These are phyloP conservation scores for Phlegmacium glaucopus DNA, from an alignment of 768 basidiomycete genomes.

Conservation along the genomic window DNA sequence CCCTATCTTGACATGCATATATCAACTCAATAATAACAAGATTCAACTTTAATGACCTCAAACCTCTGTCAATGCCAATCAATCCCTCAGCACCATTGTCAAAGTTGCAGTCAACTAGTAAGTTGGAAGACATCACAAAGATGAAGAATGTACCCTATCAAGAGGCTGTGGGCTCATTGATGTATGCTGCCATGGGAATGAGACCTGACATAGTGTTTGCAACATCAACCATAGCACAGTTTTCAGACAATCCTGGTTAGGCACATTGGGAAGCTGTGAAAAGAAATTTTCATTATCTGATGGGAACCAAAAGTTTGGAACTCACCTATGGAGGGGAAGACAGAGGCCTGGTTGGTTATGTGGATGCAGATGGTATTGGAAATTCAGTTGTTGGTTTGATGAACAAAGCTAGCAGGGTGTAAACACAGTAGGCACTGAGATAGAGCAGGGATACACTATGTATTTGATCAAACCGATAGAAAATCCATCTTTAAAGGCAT, in stretches of 20 bases:
- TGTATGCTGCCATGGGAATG: not conserved
- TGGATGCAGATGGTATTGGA: slow-evolving; percentile 26
- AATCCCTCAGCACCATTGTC: not conserved
- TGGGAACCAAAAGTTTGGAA: slow-evolving; percentile 7
- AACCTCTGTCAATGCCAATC: not conserved
- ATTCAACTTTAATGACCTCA: slow-evolving; percentile 8
- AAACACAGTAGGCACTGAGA: too few species aligned
- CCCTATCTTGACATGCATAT: slow-evolving; percentile 27
- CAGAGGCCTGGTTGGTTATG: slow-evolving; percentile 21
- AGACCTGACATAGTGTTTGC: not conserved
- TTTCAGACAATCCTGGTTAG: not conserved
- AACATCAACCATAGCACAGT: not conserved
- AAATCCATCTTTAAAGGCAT: too few species aligned
- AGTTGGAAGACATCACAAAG: slow-evolving; percentile 4
- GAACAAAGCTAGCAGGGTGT: too few species aligned
- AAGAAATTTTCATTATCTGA: not conserved
- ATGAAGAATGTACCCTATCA: slow-evolving; percentile 22
- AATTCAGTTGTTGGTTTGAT: too few species aligned
- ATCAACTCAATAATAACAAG: slow-evolving; percentile 26
- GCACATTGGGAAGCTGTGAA: not conserved
- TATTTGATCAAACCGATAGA: too few species aligned
- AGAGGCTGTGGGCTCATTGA: slow-evolving; percentile 13
- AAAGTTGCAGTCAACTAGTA: slow-evolving; percentile 12
- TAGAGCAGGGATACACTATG: too few species aligned
- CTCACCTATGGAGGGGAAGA: slow-evolving; percentile 10